Conservation (phyloP, 1,284 basidiomycete species). For the Heimioporus retisporus region DNA sequence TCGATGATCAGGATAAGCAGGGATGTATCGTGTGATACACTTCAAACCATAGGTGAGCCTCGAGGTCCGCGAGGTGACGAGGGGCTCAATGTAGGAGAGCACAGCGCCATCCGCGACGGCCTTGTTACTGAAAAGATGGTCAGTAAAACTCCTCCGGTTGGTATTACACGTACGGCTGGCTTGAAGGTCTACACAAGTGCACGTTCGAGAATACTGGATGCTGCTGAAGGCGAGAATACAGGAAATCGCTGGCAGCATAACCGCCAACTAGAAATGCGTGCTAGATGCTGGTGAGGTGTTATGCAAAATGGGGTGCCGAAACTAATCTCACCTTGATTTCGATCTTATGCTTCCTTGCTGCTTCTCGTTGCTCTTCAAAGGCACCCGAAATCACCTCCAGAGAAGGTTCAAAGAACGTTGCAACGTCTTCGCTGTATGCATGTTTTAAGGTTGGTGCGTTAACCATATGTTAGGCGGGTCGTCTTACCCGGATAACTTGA, state of each 20-base stretch:
- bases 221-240: constrained; percentile 1
- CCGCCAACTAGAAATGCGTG: constrained; percentile 51
- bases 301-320: too few species aligned
- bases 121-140: constrained; percentile 53
- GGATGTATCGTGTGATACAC: constrained; percentile 36
- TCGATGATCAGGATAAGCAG: constrained; percentile 44
- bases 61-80: constrained; percentile 56
- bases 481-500: too few species aligned
- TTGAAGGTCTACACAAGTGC: constrained; percentile 13
- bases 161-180: constrained; percentile 45
- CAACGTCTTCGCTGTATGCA: too few species aligned
- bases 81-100: constrained; percentile 59
- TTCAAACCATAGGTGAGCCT: constrained; percentile 53
- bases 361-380: too few species aligned
- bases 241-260: constrained; percentile 56
- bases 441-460: too few species aligned
- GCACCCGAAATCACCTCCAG: too few species aligned
- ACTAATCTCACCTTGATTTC: constrained; percentile 43
- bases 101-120: constrained; percentile 36
- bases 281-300: not conserved
- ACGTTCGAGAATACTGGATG: not conserved
- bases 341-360: constrained; percentile 20
- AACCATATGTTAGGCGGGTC: too few species aligned
- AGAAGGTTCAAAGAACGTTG: too few species aligned
- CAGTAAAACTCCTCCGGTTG: constrained; percentile 3